Evolutionary conservation across 2,329 filamentous ascomycete genomes (phyloP).

Genomic region (Aspergillus luchuensis): DNA sequence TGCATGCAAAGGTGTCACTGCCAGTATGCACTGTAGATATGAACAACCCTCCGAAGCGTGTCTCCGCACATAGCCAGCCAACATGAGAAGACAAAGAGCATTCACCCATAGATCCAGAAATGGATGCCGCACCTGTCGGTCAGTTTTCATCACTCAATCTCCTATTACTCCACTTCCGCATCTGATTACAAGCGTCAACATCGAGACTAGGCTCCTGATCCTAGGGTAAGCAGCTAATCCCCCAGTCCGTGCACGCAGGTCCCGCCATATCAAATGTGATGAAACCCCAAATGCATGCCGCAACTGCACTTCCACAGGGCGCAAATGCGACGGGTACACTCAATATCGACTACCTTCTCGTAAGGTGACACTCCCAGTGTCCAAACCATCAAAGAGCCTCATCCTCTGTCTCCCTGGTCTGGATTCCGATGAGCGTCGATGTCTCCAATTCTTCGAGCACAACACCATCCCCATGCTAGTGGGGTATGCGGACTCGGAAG

Average conservation of each 20-base stretch:
- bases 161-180: too few relatives aligned
- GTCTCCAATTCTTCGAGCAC: not conserved
- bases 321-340: slow-evolving; percentile 1
- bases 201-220: not conserved
- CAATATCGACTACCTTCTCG: not conserved
- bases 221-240: not conserved
- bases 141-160: not conserved
- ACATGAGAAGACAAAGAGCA: not conserved
- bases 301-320: slow-evolving; percentile 1
- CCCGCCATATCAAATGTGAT: slow-evolving; percentile 7
- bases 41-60: not conserved
- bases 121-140: slow-evolving; percentile 9
- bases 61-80: not conserved
- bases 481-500: slow-evolving; percentile 6
- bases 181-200: not conserved
- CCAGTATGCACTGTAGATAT: not conserved
- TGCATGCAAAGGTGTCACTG: too few relatives aligned
- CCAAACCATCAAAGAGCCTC: not conserved
- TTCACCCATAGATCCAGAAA: not conserved
- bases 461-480: not conserved
- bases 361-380: not conserved
- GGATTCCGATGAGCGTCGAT: not conserved
- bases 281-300: not conserved
- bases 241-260: not conserved
- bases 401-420: not conserved